Evolutionary conservation across 805 yeast genomes (phyloP).

Genomic region (Cyberlindnera meyerae): DNA sequence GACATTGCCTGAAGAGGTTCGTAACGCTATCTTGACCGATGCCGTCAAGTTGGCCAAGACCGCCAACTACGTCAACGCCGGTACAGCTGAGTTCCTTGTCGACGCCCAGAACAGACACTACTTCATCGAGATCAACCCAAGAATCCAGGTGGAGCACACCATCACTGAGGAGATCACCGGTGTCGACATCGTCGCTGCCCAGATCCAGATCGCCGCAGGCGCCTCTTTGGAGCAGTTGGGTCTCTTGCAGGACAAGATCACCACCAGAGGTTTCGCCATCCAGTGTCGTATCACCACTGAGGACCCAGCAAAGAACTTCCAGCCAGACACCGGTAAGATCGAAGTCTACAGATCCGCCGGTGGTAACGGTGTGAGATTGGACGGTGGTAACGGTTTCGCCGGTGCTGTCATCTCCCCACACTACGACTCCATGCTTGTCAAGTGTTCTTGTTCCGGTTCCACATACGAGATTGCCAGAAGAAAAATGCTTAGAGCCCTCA

Average conservation of each 20-base stretch:
- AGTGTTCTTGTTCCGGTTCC: constrained; percentile 95
- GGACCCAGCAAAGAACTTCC: constrained; percentile 94
- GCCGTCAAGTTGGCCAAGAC: constrained; percentile 88
- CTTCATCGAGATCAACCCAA: constrained; percentile 96
- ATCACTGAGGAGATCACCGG: constrained; percentile 99
- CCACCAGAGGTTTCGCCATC: constrained; percentile 95
- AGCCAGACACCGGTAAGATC: constrained; percentile 97
- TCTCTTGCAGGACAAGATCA: constrained; percentile 86
- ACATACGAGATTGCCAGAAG: constrained; percentile 95
- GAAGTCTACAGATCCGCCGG: constrained; percentile 98
- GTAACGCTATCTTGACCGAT: constrained; percentile 90
- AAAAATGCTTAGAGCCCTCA: constrained; percentile 94
- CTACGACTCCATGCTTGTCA: constrained; percentile 97
- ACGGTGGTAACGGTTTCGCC: constrained; percentile 98
- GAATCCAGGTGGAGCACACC: constrained; percentile 98
- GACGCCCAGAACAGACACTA: constrained; percentile 92
- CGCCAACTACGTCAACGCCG: constrained; percentile 93
- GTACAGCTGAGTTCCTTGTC: constrained; percentile 96
- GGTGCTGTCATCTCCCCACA: constrained; percentile 96
- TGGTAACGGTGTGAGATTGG: constrained; percentile 98
- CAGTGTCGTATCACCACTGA: constrained; percentile 99
- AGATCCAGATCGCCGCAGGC: constrained; percentile 98
- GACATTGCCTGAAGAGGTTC: constrained; percentile 72
- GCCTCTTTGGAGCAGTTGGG: constrained; percentile 91
- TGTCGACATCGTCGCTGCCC: constrained; percentile 96